phyloP scores from a whole-genome alignment of 2,329 filamentous ascomycete species.

The Podosphaera leucotricha region DNA sequence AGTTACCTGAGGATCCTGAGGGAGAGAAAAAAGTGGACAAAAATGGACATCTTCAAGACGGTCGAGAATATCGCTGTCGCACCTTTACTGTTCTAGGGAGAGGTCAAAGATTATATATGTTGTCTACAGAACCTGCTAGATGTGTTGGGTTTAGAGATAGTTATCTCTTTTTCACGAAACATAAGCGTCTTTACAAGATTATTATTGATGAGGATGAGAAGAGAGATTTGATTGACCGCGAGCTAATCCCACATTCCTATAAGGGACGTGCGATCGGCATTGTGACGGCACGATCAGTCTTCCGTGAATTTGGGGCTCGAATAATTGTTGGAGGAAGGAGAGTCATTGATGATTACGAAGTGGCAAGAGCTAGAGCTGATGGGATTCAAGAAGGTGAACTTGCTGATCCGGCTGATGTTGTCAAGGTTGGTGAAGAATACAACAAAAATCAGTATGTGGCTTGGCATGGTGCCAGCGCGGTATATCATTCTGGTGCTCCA shows the following conservation, averaged over 20 bases:
- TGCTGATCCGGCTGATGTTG: conserved; percentile 72
- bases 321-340: conserved; percentile 82
- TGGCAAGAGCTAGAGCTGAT: conserved; percentile 46
- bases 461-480: conserved; percentile 89
- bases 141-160: conserved; percentile 96
- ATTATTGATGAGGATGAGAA: conserved; percentile 97
- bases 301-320: conserved; percentile 82
- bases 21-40: conserved; percentile 90
- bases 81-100: conserved; percentile 79
- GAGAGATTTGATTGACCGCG: conserved; percentile 79
- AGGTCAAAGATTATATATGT: conserved; percentile 79
- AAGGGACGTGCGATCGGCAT: conserved; percentile 95
- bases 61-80: conserved; percentile 79
- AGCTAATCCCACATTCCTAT: conserved; percentile 94
- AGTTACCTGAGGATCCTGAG: conserved; percentile 63
- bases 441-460: conserved; percentile 98
- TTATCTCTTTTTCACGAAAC: conserved; percentile 97
- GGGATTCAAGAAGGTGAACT: conserved; percentile 73
- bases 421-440: conserved; percentile 61
- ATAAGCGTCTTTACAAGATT: conserved; percentile 89
- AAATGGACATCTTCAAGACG: conserved; percentile 56
- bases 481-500: conserved; percentile 69
- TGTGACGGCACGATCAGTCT: conserved; percentile 86
- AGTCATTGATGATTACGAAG: conserved; percentile 76
- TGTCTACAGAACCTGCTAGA: conserved; percentile 89